Evolutionary conservation across 1,284 basidiomycete species (phyloP).

Genomic region (Cystobasidium slooffiae): DNA sequence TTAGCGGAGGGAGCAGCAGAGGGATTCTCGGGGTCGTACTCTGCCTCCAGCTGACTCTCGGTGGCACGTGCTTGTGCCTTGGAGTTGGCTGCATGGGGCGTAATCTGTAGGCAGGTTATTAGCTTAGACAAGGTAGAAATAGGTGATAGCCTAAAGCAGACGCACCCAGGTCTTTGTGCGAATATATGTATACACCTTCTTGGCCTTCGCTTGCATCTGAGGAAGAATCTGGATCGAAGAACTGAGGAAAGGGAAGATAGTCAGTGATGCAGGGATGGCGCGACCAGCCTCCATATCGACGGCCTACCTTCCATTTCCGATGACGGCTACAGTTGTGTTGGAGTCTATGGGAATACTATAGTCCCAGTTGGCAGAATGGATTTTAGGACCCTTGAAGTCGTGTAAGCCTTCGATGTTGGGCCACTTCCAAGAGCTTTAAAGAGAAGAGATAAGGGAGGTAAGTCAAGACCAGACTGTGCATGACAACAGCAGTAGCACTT

Average conservation of each 20-base stretch:
- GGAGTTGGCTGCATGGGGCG: constrained; percentile 12
- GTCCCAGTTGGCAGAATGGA: constrained; percentile 66
- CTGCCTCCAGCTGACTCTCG: constrained; percentile 5
- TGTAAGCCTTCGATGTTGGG: constrained; percentile 61
- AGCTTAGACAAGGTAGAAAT: background rate
- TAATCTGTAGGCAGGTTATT: background rate
- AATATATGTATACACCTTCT: constrained; percentile 65
- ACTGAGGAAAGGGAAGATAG: constrained; percentile 53
- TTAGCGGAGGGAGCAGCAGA: background rate
- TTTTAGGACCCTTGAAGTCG: constrained; percentile 62
- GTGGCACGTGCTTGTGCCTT: constrained; percentile 13
- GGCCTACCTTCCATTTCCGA: constrained; percentile 66
- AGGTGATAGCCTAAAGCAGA: too few species aligned
- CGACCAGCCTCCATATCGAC: too few species aligned
- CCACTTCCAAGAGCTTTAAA: constrained; percentile 50
- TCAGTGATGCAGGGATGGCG: background rate
- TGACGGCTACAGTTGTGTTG: constrained; percentile 65
- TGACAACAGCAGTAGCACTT: background rate
- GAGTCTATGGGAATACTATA: constrained; percentile 63
- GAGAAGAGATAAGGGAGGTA: background rate
- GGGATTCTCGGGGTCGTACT: constrained; percentile 6
- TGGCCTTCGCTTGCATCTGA: constrained; percentile 61
- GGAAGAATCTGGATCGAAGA: constrained; percentile 69
- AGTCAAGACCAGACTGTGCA: background rate
- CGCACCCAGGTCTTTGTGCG: constrained; percentile 66